Evolutionary conservation across 371 early-diverging fungal species (phyloP), one percentile per base, ranked within the genome.

Genomic region (Mortierella sp.): DNA sequence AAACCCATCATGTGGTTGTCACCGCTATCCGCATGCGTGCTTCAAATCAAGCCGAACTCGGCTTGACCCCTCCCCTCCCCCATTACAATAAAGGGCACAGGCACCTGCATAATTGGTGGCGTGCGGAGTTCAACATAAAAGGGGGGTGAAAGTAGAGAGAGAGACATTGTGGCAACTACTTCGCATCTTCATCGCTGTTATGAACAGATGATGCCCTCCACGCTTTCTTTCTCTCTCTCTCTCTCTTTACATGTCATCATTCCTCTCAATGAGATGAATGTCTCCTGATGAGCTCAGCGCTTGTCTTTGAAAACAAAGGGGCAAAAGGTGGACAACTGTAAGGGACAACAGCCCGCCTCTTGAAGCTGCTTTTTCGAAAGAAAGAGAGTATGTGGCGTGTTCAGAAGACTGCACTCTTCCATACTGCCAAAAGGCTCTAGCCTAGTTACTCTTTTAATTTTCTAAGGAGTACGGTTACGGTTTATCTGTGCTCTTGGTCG

Each of bases 71-170:
- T 11, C 19, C 19, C 44, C 17, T 19, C 6, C 23, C 9, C n/a
- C 3, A 7, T 4, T 5, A n/a, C 6, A 15, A 21, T 43, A 43
- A 4, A n/a, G 17, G 21, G 17, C 44, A 44, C n/a, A n/a, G n/a
- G n/a, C n/a, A n/a, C n/a, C n/a, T 44, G 19, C n/a, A n/a, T 44
- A 19, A n/a, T 44, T 44, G 44, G 44, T 44, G 44, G 44, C 44
- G 44, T 21, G 17, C 23, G 44, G 44, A 21, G 44, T 34, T 34
- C 37, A 8, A 44, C 9, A 44, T 5, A 44, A 44, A 19, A 19
- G 37, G 4, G 37, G 37, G 37, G 37, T 34, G 7, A 14, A 1
- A 14, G 11, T 14, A 34, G 37, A 34, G n/a, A n/a, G n/a, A n/a
- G n/a, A 7, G 37, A 44, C 19, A 44, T 44, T 15, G 44, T 44